These are phyloP conservation scores for Aspergillus alliaceus DNA, from an alignment of 2,329 filamentous ascomycete genomes.

Conservation along the genomic window DNA sequence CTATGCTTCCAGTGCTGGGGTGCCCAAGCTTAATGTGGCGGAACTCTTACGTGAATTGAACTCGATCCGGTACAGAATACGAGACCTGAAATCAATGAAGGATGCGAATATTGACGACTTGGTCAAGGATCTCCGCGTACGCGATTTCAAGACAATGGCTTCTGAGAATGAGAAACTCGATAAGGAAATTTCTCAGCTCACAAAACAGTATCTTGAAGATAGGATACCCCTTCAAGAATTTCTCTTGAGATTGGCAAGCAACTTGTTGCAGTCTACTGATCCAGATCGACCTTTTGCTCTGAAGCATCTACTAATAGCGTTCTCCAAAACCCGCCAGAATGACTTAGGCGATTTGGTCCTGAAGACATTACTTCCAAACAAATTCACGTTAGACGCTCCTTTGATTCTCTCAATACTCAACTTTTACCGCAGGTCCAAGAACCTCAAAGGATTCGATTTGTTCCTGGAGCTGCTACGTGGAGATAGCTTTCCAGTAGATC, in stretches of 20 bases:
- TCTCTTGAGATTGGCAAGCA: slow-evolving; percentile 36
- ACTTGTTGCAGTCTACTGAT: slow-evolving; percentile 35
- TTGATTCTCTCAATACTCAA: slow-evolving; percentile 38
- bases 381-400: slow-evolving; percentile 36
- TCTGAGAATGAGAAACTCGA: slow-evolving; percentile 25
- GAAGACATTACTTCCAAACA: slow-evolving; percentile 37
- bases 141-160: slow-evolving; percentile 16
- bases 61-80: slow-evolving; percentile 31
- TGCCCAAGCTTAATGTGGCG: slow-evolving; percentile 30
- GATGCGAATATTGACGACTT: slow-evolving; percentile 33
- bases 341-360: slow-evolving; percentile 41
- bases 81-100: slow-evolving; percentile 25
- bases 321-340: slow-evolving; percentile 39
- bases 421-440: slow-evolving; percentile 41
- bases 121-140: slow-evolving; percentile 25
- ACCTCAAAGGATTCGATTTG: slow-evolving; percentile 42
- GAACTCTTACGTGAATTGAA: slow-evolving; percentile 37
- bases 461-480: slow-evolving; percentile 40
- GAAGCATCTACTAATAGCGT: slow-evolving; percentile 37
- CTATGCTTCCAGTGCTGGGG: slow-evolving; percentile 28
- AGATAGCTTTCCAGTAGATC: slow-evolving; percentile 34
- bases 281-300: slow-evolving; percentile 37
- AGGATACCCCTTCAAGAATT: slow-evolving; percentile 36
- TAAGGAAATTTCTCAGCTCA: slow-evolving; percentile 28
- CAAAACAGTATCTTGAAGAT: slow-evolving; percentile 27